Evolutionary conservation across 257 asterid genomes (phyloP).

Genomic region (Lantana camara): DNA sequence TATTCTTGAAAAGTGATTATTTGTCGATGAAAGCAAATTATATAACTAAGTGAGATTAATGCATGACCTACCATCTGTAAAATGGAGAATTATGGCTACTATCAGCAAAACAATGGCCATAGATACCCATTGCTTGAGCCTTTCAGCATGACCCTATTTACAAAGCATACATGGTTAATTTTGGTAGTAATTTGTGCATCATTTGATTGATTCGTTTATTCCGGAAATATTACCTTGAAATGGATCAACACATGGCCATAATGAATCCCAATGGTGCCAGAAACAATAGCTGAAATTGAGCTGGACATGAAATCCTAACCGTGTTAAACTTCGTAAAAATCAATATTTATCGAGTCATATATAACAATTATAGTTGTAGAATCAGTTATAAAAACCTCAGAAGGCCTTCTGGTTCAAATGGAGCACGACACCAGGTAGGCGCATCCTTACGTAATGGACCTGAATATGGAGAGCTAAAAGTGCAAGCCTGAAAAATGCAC

Average conservation of each 20-base stretch:
- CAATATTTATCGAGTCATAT: background rate
- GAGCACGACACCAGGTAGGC: conserved; percentile 82
- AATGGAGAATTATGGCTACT: conserved; percentile 68
- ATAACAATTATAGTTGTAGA: background rate
- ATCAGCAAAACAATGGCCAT: conserved; percentile 61
- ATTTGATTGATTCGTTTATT: background rate
- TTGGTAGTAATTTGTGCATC: background rate
- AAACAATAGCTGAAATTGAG: conserved; percentile 74
- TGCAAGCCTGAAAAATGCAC: conserved; percentile 63
- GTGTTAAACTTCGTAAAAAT: conserved; percentile 8
- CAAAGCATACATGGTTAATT: background rate
- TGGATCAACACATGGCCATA: conserved; percentile 88
- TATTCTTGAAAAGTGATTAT: background rate
- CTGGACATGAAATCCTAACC: conserved; percentile 37
- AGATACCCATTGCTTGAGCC: conserved; percentile 87
- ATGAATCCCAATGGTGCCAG: conserved; percentile 87
- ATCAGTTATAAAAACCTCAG: conserved; percentile 45
- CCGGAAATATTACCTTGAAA: conserved; percentile 50
- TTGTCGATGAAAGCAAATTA: background rate
- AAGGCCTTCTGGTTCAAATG: conserved; percentile 90
- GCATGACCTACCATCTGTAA: conserved; percentile 64
- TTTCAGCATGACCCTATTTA: conserved; percentile 73
- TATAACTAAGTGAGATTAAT: background rate
- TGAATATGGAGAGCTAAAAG: conserved; percentile 63
- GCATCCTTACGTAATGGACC: conserved; percentile 69